A percentile compares a stretch with the other conserved stretches of the same genome.
These are phyloP conservation scores for Furcasterigmium furcatum DNA, from an alignment of 2,329 filamentous ascomycete genomes.

Conservation along the genomic window DNA sequence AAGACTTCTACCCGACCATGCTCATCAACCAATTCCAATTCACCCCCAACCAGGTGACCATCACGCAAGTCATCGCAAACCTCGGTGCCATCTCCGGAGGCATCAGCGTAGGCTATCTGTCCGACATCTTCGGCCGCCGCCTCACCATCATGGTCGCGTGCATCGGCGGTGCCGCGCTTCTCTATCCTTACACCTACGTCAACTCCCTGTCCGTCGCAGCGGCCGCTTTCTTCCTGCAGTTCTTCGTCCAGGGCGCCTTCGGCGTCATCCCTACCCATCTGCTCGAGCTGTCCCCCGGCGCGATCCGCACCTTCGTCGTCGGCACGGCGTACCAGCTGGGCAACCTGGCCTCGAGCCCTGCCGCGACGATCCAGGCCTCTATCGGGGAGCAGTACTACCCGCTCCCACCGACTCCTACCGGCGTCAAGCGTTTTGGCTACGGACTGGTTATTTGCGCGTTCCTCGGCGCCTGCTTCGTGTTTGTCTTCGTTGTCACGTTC, in stretches of 20 bases:
- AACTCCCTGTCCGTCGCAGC: conserved; percentile 63
- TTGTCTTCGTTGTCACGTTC: too few relatives aligned
- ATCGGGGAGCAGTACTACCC: conserved; percentile 75
- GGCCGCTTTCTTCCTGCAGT: conserved; percentile 80
- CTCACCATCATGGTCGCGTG: conserved; percentile 65
- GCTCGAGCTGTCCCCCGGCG: conserved; percentile 71
- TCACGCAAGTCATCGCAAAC: too few relatives aligned
- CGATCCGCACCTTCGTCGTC: conserved; percentile 71
- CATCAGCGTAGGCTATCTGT: conserved; percentile 62
- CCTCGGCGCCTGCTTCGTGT: conserved; percentile 76
- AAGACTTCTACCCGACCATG: conserved; percentile 62
- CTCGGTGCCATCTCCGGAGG: conserved; percentile 67
- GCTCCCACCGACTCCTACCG: conserved; percentile 45
- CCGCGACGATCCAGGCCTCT: conserved; percentile 71
- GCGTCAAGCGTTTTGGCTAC: conserved; percentile 65
- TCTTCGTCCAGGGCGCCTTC: conserved; percentile 76
- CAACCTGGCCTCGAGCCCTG: conserved; percentile 67
- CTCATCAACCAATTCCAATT: conserved; percentile 53
- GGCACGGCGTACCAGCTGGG: conserved; percentile 75
- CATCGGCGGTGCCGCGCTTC: conserved; percentile 67
- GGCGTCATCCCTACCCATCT: conserved; percentile 72
- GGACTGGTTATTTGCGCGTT: conserved; percentile 87
- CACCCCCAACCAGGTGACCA: conserved; percentile 53
- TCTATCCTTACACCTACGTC: conserved; percentile 81
- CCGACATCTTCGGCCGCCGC: conserved; percentile 66